A percentile compares a stretch with the other conserved stretches of the same genome.
These are phyloP conservation scores for Backusella tuberculispora DNA, from an alignment of 192 early-diverging fungal species.

Conservation along the genomic window DNA sequence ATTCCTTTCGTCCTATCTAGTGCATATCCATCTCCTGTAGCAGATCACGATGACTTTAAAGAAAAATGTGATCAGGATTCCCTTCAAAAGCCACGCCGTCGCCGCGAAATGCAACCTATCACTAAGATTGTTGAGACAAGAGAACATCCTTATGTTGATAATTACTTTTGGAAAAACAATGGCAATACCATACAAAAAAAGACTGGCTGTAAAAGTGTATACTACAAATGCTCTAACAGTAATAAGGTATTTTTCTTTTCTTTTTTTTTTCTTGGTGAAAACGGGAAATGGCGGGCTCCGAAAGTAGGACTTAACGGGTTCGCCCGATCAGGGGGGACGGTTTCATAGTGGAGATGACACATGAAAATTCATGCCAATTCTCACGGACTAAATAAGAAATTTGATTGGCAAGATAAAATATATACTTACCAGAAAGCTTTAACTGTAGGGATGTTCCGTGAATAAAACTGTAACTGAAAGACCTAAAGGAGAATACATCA, in stretches of 20 bases:
- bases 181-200: conserved; percentile 62
- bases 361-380: conserved; percentile 31
- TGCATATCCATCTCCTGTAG: conserved; percentile 27
- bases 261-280: background rate
- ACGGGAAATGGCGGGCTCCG: conserved; percentile 29
- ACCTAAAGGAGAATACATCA: conserved; percentile 54
- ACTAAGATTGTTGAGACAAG: conserved; percentile 61
- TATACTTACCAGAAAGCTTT: conserved; percentile 4
- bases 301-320: conserved; percentile 20
- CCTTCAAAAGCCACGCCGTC: conserved; percentile 46
- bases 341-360: conserved; percentile 17
- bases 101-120: conserved; percentile 64
- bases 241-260: conserved; percentile 43
- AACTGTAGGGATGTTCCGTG: conserved; percentile 42
- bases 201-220: conserved; percentile 62
- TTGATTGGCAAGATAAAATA: background rate
- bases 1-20: conserved; percentile 10
- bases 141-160: conserved; percentile 53
- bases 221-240: conserved; percentile 65
- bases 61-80: background rate
- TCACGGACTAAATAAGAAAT: conserved; percentile 17
- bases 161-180: conserved; percentile 63
- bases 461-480: conserved; percentile 64
- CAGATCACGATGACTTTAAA: conserved; percentile 21
- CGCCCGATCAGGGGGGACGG: conserved; percentile 13